Conservation (phyloP, 169 alveolate genomes). For the Plasmodium chabaudi region DNA sequence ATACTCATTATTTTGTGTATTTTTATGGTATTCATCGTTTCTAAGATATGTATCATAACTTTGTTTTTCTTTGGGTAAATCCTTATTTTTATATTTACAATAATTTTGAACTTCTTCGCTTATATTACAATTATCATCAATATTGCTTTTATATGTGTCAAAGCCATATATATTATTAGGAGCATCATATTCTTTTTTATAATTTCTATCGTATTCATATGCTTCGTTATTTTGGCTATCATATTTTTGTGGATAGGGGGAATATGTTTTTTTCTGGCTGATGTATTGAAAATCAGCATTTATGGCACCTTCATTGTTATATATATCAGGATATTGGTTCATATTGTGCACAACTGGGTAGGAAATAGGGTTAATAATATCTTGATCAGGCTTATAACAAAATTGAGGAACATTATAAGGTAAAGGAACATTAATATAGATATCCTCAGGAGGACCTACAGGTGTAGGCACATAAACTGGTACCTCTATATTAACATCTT, state of each 20-base stretch:
- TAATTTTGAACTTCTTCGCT: conserved; percentile 7
- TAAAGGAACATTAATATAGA: conserved; percentile 53
- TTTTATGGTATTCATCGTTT: conserved; percentile 12
- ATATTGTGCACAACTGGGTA: conserved; percentile 1
- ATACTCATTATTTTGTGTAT: conserved; percentile 12
- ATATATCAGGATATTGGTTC: conserved; percentile 5
- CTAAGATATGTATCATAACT: conserved; percentile 14
- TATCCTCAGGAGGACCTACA: conserved; percentile 71
- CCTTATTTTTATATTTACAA: conserved; percentile 21
- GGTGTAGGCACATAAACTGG: conserved; percentile 77
- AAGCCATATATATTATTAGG: conserved; percentile 4
- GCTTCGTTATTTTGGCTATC: background rate
- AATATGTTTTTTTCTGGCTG: background rate
- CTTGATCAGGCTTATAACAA: conserved; percentile 51
- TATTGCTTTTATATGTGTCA: background rate
- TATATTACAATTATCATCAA: background rate
- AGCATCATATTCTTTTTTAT: conserved; percentile 15
- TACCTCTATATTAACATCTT: conserved; percentile 74
- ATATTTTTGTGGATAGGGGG: background rate
- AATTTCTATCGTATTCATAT: no score
- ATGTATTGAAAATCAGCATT: conserved; percentile 7
- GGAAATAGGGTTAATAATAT: conserved; percentile 4
- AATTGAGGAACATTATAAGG: conserved; percentile 75
- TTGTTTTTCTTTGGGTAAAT: conserved; percentile 2
- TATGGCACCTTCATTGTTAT: conserved; percentile 15